Conservation (phyloP, 129 eudicot genomes). For the Ambrosia artemisiifolia region DNA sequence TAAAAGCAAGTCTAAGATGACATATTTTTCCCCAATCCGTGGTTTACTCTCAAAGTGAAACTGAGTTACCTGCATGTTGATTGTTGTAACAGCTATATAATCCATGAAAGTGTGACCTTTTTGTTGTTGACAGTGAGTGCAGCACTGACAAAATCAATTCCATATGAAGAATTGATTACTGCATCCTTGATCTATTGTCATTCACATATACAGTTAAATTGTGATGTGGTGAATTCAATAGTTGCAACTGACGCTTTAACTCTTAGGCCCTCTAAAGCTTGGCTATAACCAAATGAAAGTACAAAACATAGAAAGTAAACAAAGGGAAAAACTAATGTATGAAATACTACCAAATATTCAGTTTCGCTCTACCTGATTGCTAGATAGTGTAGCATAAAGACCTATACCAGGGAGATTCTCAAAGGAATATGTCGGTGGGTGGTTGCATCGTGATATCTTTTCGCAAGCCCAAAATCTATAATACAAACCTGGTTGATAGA, state of each 20-base stretch:
- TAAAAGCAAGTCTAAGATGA: conserved; percentile 55
- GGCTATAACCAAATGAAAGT: conserved; percentile 82
- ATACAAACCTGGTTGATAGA: too few relatives aligned
- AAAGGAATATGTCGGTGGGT: conserved; percentile 36
- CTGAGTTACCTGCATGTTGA: conserved; percentile 61
- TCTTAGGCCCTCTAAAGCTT: conserved; percentile 70
- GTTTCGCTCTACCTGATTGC: conserved; percentile 63
- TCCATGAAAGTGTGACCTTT: conserved; percentile 40
- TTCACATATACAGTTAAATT: conserved; percentile 65
- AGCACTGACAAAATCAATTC: conserved; percentile 85
- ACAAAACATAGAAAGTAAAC: background rate
- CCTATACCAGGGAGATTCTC: conserved; percentile 96
- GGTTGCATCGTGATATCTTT: too few relatives aligned
- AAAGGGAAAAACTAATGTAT: background rate
- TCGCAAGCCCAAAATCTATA: too few relatives aligned
- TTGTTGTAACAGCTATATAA: background rate
- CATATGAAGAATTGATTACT: conserved; percentile 61
- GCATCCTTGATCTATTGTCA: conserved; percentile 71
- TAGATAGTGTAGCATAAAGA: conserved; percentile 80
- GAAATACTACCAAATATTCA: background rate
- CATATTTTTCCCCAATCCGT: conserved; percentile 67
- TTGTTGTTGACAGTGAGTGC: conserved; percentile 88
- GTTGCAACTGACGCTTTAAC: conserved; percentile 83
- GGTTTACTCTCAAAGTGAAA: conserved; percentile 94
- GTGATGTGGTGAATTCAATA: conserved; percentile 84